A percentile compares a stretch with the other conserved stretches of the same genome.
phyloP scores from a whole-genome alignment of 306 rosid species.

The Macrotyloma uniflorum region DNA sequence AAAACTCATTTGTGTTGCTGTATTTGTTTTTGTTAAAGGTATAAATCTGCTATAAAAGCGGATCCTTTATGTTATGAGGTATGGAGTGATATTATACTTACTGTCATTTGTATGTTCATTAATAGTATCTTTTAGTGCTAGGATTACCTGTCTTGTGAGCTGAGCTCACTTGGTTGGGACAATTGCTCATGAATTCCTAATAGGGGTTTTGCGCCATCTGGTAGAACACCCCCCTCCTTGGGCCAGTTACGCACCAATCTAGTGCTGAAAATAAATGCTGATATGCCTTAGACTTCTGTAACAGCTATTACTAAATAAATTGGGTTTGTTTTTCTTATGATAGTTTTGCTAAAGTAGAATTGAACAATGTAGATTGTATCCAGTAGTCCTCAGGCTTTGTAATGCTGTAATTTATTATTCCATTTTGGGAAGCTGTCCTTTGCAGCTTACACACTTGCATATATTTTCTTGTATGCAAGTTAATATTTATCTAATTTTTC shows the following conservation, averaged over 20 bases:
- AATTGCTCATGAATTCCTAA: too few relatives aligned
- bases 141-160: constrained; percentile 2
- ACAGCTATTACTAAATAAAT: background rate
- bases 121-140: constrained; percentile 5
- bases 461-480: constrained; percentile 2
- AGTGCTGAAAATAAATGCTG: background rate
- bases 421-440: background rate
- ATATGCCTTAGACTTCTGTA: background rate
- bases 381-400: constrained; percentile 10
- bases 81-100: constrained; percentile 37
- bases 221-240: background rate
- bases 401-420: background rate
- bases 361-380: background rate
- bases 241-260: background rate
- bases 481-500: constrained; percentile 19
- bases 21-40: constrained; percentile 60
- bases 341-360: constrained; percentile 26
- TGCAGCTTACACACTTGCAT: background rate
- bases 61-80: constrained; percentile 99
- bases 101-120: constrained; percentile 21
- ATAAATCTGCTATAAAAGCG: constrained; percentile 91
- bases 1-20: constrained; percentile 22
- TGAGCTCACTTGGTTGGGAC: background rate
- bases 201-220: too few relatives aligned
- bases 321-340: background rate